Base-by-base conservation (phyloP, 2,329 filamentous ascomycete species). In the Colletotrichum cuscutae region DNA sequence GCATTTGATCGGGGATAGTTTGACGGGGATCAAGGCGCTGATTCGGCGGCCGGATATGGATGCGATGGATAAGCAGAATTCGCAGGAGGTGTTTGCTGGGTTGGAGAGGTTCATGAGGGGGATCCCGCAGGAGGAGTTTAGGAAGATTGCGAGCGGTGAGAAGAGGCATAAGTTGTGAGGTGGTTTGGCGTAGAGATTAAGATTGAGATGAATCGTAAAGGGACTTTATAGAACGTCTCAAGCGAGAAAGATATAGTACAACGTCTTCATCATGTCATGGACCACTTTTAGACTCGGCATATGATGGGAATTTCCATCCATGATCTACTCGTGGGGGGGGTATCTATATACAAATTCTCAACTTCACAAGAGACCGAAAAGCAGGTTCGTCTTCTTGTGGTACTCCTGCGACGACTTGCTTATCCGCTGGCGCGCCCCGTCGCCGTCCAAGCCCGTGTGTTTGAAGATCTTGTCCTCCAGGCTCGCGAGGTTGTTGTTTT, bases 101-200 rank as follows among this genome's bases (percentile, higher is more conserved):
- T 81, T 98, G 79, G 92, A 95, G 74, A 86, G 95, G 72, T 98
- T 98, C 79, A 81, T 94, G 76, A 89, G 85, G 73, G 95, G 95
- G 0, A 87, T 95, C 56, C 97, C 97, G 24, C 95, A 98, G 86
- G 89, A 93, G 81, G 94, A 98, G 86, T 98, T 98, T 80, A 85
- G 88, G 78, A 95, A 94, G 87, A 85, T 98, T 80, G 95, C 95
- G 1, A 91, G 87, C 74, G 95, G 96, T 13, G 90, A 97, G 88
- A 98, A 98, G 90, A 94, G 92, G 81, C 97, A 99, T 85, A 98
- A 98, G 86, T 84, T 98, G 81, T 98, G 75, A 71, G 7, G 1
- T 8, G 13, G 12, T 8, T n/a, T 8, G 13, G 24, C 5, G 30
- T 37, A 57, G 24, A 32, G 7, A 1, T 12, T 11, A 15, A 22